Conservation (phyloP, 768 basidiomycete genomes). For the Calocera viscosa region DNA sequence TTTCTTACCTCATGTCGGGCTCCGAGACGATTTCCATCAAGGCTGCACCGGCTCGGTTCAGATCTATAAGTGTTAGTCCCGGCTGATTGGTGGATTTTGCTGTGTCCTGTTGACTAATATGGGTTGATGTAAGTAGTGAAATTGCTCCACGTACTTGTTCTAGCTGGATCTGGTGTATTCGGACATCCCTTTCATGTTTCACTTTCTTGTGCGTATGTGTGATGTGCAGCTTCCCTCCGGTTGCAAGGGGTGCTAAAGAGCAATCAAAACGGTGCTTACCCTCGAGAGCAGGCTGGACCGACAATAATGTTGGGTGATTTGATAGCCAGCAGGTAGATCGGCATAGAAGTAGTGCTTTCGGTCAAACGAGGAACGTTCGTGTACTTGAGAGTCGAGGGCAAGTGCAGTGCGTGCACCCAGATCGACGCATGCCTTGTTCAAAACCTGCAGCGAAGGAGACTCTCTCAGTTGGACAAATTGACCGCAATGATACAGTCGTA, state of each 20-base stretch:
- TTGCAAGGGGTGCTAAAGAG: slow-evolving; percentile 61
- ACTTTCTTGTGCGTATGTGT: slow-evolving; percentile 18
- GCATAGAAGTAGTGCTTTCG: slow-evolving; percentile 97
- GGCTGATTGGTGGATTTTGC: slow-evolving; percentile 57
- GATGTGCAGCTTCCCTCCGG: slow-evolving; percentile 45
- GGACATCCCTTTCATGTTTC: slow-evolving; percentile 37
- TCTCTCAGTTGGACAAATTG: not conserved
- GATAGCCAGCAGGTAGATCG: slow-evolving; percentile 87
- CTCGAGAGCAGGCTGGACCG: slow-evolving; percentile 13
- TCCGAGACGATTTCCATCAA: slow-evolving; percentile 94
- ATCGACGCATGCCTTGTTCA: slow-evolving; percentile 60
- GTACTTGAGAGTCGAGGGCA: slow-evolving; percentile 56
- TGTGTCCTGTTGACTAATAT: slow-evolving; percentile 52
- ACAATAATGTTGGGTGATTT: slow-evolving; percentile 96
- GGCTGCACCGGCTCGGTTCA: slow-evolving; percentile 80
- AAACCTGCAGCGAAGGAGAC: slow-evolving; percentile 32
- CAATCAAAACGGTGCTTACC: not conserved
- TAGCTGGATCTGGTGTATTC: slow-evolving; percentile 87
- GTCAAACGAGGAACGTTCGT: slow-evolving; percentile 70
- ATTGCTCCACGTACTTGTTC: slow-evolving; percentile 61
- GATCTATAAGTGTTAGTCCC: slow-evolving; percentile 54
- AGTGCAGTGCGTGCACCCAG: slow-evolving; percentile 70
- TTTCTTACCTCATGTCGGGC: slow-evolving; percentile 62
- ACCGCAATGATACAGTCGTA: slow-evolving; percentile 30
- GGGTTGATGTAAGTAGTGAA: slow-evolving; percentile 13